Evolutionary conservation across 2,329 filamentous ascomycete genomes (phyloP).

Genomic region (Neodidymelliopsis sp.): DNA sequence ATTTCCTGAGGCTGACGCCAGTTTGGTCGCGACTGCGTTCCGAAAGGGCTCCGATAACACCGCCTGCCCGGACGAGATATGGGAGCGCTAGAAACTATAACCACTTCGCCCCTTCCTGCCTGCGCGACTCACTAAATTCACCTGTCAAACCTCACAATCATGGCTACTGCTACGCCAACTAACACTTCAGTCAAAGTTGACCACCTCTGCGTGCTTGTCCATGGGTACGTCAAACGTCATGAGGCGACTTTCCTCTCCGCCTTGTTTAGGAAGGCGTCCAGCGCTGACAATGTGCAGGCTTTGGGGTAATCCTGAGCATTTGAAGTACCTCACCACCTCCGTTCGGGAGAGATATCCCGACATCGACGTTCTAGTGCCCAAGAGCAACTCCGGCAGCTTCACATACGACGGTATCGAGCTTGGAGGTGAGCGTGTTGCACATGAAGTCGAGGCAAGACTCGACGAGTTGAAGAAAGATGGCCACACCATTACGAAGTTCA

Average conservation of each 20-base stretch:
- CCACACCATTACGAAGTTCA: constrained; percentile 79
- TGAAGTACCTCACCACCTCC: constrained; percentile 71
- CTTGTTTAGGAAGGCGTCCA: not conserved
- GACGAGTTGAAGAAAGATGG: constrained; percentile 65
- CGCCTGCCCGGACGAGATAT: constrained; percentile 30
- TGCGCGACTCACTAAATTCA: not conserved
- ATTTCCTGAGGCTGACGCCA: not conserved
- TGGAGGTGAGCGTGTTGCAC: constrained; percentile 70
- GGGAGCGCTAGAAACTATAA: constrained; percentile 23
- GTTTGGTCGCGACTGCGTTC: constrained; percentile 13
- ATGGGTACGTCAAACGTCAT: constrained; percentile 63
- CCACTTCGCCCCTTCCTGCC: constrained; percentile 20
- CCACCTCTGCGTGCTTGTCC: constrained; percentile 79
- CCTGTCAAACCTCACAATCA: constrained; percentile 12
- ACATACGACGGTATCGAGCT: constrained; percentile 74
- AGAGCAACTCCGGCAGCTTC: constrained; percentile 75
- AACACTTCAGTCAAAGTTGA: constrained; percentile 52
- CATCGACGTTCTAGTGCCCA: constrained; percentile 74
- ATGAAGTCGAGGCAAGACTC: constrained; percentile 68
- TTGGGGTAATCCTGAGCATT: constrained; percentile 81
- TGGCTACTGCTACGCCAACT: constrained; percentile 23
- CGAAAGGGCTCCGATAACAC: constrained; percentile 21
- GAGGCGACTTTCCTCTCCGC: constrained; percentile 13
- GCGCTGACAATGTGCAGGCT: constrained; percentile 58
- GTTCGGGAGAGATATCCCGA: constrained; percentile 67